Evolutionary conservation across 202 grass and related monocot genomes (phyloP), one percentile per base, ranked within the genome.

Genomic region (Musa balbisiana): DNA sequence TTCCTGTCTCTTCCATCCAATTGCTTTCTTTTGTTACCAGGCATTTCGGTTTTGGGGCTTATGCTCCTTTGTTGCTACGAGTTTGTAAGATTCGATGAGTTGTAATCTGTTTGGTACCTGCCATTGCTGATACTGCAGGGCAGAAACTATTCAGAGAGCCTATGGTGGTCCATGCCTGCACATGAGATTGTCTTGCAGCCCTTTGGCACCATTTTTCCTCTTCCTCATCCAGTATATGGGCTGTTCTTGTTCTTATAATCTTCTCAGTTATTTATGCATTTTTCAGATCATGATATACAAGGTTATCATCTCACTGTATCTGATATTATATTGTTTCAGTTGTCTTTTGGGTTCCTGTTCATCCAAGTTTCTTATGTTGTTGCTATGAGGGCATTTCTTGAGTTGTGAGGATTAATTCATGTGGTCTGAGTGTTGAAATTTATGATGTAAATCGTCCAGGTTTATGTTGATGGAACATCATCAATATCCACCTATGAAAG

Each of bases 151-250:
- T 68, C 96, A 95, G 77, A 99, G 89, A 78, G 89, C 82, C 71
- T 95, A 99, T 73, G 96, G 96, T 49, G 96, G 96, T 80, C 80
- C 96, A 26, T 90, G 89, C 68, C 87, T 99, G 66, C 96, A 95
- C 86, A 99, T 99, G 96, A 92, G 89, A 66, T 66, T 99, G 11
- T 99, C 96, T 33, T 99, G 88, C 77, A 95, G 91, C 74, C 87
- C 87, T 77, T 90, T 99, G 87, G 91, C 96, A 62, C 96, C 91
- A 81, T 81, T 95, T 63, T 87, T 99, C 80, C 87, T 99, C 21
- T 90, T 92, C 85, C 87, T 99, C 62, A 92, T 95, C 82, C 89
- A 95, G 77, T 99, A 91, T 87, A 90, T 99, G 89, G 96, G 95
- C 51, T 99, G 91, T 69, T 91, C 85, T 62, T 91, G 88, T 74